Conservation (phyloP, 2,329 filamentous ascomycete species). For the Xylariaceae sp. region DNA sequence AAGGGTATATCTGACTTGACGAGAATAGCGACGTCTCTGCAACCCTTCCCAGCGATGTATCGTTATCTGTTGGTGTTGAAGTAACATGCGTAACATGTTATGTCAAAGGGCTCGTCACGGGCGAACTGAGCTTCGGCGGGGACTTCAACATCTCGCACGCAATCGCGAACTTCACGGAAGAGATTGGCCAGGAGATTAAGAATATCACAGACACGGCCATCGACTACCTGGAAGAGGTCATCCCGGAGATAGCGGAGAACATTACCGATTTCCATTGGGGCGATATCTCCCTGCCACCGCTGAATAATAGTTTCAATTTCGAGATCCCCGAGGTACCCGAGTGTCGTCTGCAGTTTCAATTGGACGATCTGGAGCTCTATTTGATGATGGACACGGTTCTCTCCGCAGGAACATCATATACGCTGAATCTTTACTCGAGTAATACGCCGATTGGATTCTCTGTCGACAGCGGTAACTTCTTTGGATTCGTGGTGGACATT, state of each 20-base stretch:
- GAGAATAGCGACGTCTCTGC: not conserved
- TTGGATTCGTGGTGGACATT: slow-evolving; percentile 45
- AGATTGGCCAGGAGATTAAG: slow-evolving; percentile 31
- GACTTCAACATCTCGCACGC: slow-evolving; percentile 37
- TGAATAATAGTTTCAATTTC: slow-evolving; percentile 41
- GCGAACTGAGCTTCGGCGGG: slow-evolving; percentile 38
- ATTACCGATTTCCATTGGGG: slow-evolving; percentile 24
- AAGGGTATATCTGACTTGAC: slow-evolving; percentile 9
- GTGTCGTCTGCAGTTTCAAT: slow-evolving; percentile 40
- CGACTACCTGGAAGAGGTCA: slow-evolving; percentile 26
- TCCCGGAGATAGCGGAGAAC: slow-evolving; percentile 6
- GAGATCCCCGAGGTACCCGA: slow-evolving; percentile 41
- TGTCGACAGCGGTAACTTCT: slow-evolving; percentile 35
- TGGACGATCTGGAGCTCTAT: slow-evolving; percentile 50
- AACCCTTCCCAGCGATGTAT: slow-evolving; percentile 20
- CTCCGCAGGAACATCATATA: slow-evolving; percentile 40
- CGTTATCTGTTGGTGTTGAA: slow-evolving; percentile 31
- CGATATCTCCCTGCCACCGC: slow-evolving; percentile 33
- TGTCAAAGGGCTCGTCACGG: slow-evolving; percentile 42
- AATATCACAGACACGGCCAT: slow-evolving; percentile 32
- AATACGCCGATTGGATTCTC: slow-evolving; percentile 40
- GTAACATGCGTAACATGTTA: slow-evolving; percentile 47
- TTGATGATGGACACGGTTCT: slow-evolving; percentile 42
- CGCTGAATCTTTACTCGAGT: slow-evolving; percentile 44
- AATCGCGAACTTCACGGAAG: slow-evolving; percentile 32